Percentiles rank a stretch among this genome's conserved stretches.
phyloP scores from a whole-genome alignment of 2,329 filamentous ascomycete species.

The Sporothrix brunneoviolacea region DNA sequence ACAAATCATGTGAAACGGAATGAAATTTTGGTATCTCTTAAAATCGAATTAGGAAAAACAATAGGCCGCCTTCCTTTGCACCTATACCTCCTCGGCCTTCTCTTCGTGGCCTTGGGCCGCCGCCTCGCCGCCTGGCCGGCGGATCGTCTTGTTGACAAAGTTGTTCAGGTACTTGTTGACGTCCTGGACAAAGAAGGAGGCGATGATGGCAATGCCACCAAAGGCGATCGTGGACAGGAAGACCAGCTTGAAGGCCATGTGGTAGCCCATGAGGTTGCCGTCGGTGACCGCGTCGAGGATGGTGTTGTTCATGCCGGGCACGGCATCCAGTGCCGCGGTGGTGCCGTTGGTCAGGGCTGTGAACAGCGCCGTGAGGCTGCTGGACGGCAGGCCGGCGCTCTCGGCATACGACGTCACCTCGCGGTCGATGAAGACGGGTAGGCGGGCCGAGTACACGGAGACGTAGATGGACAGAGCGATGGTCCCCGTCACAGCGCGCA shows the following conservation, averaged over 20 bases:
- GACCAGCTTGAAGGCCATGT: constrained; percentile 1
- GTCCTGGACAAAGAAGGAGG: constrained; percentile 10
- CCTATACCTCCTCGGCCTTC: constrained; percentile 1
- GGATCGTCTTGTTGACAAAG: constrained; percentile 14
- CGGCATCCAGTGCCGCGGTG: constrained; percentile 1
- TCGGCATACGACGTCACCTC: constrained; percentile 1
- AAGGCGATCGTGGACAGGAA: constrained; percentile 7
- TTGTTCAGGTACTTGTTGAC: constrained; percentile 8
- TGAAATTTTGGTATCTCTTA: too few species aligned
- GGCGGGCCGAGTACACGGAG: constrained; percentile 7
- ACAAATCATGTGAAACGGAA: too few species aligned
- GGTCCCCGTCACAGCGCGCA: constrained; percentile 6
- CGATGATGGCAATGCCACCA: constrained; percentile 8
- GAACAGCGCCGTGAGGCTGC: not conserved
- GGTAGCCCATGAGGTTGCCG: not conserved
- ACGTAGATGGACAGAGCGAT: constrained; percentile 9
- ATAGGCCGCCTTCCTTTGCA: too few species aligned
- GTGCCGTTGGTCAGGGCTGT: constrained; percentile 8
- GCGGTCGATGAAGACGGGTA: constrained; percentile 1
- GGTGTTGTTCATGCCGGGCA: constrained; percentile 7
- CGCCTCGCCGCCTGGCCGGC: not conserved
- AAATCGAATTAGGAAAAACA: too few species aligned
- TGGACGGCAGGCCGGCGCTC: not conserved
- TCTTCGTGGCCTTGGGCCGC: not conserved
- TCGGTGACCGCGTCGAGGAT: not conserved